Evolutionary conservation across 768 basidiomycete species (phyloP).

Genomic region (Leccinum truebloodii): DNA sequence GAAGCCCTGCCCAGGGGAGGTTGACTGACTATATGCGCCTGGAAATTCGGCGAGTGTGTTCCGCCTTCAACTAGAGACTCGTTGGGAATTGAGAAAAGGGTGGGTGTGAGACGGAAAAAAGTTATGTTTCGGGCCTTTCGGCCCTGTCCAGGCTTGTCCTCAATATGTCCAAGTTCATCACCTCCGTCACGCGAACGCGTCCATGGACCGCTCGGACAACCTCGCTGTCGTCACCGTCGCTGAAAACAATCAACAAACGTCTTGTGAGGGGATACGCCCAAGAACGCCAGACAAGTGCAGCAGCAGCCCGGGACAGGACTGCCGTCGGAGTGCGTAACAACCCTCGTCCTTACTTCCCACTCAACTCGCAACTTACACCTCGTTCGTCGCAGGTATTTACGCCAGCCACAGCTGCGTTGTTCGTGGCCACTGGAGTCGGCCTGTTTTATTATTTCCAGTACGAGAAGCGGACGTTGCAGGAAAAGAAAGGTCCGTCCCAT

Average conservation of each 20-base stretch:
- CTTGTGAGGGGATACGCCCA: conserved; percentile 19
- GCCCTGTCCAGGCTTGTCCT: conserved; percentile 1
- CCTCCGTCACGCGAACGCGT: conserved; percentile 19
- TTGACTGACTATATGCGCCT: not conserved
- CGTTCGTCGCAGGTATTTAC: conserved; percentile 75
- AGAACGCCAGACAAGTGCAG: conserved; percentile 18
- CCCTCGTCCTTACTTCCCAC: not conserved
- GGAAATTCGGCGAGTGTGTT: not conserved
- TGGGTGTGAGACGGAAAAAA: not conserved
- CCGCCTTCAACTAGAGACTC: not conserved
- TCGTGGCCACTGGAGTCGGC: conserved; percentile 79
- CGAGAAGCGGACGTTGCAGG: conserved; percentile 79
- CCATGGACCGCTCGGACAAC: conserved; percentile 13
- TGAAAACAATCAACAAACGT: not conserved
- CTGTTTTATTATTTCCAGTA: conserved; percentile 86
- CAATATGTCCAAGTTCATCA: conserved; percentile 25
- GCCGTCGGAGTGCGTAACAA: conserved; percentile 34
- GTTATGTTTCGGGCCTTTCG: not conserved
- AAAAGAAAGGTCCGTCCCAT: conserved; percentile 64
- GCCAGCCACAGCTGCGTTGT: conserved; percentile 78
- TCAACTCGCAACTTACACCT: not conserved
- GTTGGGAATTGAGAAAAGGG: not conserved
- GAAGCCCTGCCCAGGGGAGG: not conserved
- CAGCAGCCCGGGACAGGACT: conserved; percentile 35
- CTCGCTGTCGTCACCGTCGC: not conserved